Conservation (phyloP, 2,329 filamentous ascomycete species). For the Fusarium redolens region DNA sequence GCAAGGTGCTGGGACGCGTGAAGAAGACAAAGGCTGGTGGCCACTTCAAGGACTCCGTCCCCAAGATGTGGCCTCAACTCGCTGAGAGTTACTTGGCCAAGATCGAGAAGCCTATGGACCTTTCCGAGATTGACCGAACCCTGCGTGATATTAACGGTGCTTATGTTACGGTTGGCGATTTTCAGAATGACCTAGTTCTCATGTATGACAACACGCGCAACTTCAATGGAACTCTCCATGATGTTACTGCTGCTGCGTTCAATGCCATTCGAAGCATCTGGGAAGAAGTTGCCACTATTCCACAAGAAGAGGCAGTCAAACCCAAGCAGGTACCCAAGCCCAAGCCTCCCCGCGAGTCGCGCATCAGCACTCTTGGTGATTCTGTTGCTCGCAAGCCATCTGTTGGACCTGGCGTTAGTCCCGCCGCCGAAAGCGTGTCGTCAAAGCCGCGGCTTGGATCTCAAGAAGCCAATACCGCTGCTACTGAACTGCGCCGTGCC, state of each 20-base stretch:
- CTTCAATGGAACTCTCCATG: slow-evolving; percentile 86
- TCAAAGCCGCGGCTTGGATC: slow-evolving; percentile 33
- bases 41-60: slow-evolving; percentile 82
- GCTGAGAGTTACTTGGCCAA: slow-evolving; percentile 77
- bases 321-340: slow-evolving; percentile 60
- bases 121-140: slow-evolving; percentile 83
- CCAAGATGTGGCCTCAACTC: slow-evolving; percentile 78
- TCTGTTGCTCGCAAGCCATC: slow-evolving; percentile 44
- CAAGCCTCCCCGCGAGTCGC: slow-evolving; percentile 53
- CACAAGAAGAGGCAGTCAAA: slow-evolving; percentile 67
- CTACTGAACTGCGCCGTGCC: slow-evolving; percentile 71
- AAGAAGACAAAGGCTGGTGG: slow-evolving; percentile 88
- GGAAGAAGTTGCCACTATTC: slow-evolving; percentile 57
- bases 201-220: slow-evolving; percentile 81
- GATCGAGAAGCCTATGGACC: slow-evolving; percentile 84
- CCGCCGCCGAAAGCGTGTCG: slow-evolving; percentile 40
- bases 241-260: slow-evolving; percentile 70
- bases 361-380: slow-evolving; percentile 44
- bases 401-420: slow-evolving; percentile 46
- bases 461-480: slow-evolving; percentile 29
- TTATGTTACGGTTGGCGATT: slow-evolving; percentile 77
- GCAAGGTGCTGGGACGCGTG: slow-evolving; percentile 75
- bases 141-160: slow-evolving; percentile 70
- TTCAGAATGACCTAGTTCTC: slow-evolving; percentile 79
- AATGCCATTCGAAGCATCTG: slow-evolving; percentile 68